Percentiles rank a stretch among this genome's conserved stretches.
phyloP scores from a whole-genome alignment of 306 rosid species.

The Clitoria ternatea region DNA sequence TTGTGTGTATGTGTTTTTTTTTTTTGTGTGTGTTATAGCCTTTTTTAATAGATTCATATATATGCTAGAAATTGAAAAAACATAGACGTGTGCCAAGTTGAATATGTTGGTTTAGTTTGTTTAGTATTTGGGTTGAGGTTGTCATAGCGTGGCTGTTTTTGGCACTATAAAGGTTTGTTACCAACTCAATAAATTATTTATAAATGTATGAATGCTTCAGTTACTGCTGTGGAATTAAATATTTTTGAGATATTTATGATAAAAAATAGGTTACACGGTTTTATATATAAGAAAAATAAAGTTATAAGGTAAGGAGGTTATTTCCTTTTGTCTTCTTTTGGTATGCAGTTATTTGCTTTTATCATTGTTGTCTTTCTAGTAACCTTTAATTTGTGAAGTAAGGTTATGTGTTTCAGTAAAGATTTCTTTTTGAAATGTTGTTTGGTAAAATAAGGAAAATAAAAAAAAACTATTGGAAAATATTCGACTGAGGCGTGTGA shows the following conservation, averaged over 20 bases:
- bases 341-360: not conserved
- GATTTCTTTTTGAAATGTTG: not conserved
- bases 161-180: not conserved
- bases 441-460: no score
- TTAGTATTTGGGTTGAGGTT: not conserved
- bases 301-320: not conserved
- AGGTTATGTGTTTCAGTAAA: not conserved
- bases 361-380: not conserved
- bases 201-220: not conserved
- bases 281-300: not conserved
- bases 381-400: not conserved
- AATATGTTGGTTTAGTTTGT: constrained; percentile 16
- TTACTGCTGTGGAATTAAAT: constrained; percentile 6
- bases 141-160: not conserved
- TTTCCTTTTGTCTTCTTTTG: not conserved
- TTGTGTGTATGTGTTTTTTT: not conserved
- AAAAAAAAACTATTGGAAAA: no score
- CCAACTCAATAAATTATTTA: not conserved
- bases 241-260: constrained; percentile 7
- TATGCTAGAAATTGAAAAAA: not conserved
- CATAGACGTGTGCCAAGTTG: not conserved
- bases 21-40: not conserved
- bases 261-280: constrained; percentile 19
- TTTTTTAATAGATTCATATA: not conserved
- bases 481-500: no score